Conservation (phyloP, 306 rosid genomes). For the Trifolium fragiferum region DNA sequence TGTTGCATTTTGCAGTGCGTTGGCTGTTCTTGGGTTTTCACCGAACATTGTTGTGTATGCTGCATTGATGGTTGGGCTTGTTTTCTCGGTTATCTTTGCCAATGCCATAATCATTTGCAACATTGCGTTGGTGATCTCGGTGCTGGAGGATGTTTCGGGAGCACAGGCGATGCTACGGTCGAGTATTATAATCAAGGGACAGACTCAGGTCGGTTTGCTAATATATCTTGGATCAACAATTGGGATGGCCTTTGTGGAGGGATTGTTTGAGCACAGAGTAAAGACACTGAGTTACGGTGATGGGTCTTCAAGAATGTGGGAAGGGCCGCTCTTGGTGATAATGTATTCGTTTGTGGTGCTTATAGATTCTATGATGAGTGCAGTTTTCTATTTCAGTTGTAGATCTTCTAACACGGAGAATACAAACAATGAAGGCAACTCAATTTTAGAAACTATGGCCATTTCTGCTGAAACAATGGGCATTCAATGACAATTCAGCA, state of each 20-base stretch:
- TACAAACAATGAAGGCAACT: slow-evolving; percentile 50
- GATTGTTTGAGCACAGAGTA: slow-evolving; percentile 91
- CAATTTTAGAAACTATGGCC: slow-evolving; percentile 63
- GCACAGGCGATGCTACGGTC: slow-evolving; percentile 87
- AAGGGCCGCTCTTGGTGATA: slow-evolving; percentile 95
- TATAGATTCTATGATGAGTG: slow-evolving; percentile 88
- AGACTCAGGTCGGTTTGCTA: slow-evolving; percentile 87
- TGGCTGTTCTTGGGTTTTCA: slow-evolving; percentile 62
- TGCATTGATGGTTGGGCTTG: slow-evolving; percentile 64
- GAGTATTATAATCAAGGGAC: slow-evolving; percentile 74
- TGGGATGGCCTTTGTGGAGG: slow-evolving; percentile 92
- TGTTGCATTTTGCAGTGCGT: slow-evolving; percentile 71
- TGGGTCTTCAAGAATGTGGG: slow-evolving; percentile 96
- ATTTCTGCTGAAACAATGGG: slow-evolving; percentile 59
- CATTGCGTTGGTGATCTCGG: slow-evolving; percentile 80
- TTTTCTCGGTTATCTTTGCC: slow-evolving; percentile 82
- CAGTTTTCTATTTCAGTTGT: slow-evolving; percentile 83
- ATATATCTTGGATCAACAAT: slow-evolving; percentile 86
- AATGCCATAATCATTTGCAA: slow-evolving; percentile 79
- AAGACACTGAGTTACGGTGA: slow-evolving; percentile 96
- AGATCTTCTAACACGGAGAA: slow-evolving; percentile 54
- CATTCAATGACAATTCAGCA: slow-evolving; percentile 52
- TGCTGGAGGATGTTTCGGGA: slow-evolving; percentile 90
- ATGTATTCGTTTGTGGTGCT: slow-evolving; percentile 93
- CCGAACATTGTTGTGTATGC: slow-evolving; percentile 62